Base-by-base conservation (phyloP, 768 basidiomycete species). In the Panaeolus cyanescens region DNA sequence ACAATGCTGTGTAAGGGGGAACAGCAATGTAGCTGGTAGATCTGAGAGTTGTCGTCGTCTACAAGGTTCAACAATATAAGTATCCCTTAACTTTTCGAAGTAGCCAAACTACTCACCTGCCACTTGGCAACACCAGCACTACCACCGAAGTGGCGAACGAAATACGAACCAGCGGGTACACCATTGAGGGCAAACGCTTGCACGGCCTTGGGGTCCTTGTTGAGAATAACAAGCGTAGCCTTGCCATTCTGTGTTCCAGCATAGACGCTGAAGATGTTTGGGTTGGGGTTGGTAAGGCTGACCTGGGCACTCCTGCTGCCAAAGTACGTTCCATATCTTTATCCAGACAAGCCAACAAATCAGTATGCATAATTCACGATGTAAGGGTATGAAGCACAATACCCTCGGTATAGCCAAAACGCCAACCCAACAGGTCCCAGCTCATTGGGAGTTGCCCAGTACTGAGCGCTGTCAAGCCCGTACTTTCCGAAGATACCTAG, bases 391-490 rank as follows among this genome's bases (percentile, higher is more conserved):
- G 25, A 10, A 10, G 22, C 10, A 30, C 10, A 22, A 34, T 65
- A 84, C 82, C 84, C 84, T 72, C 83, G 73, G 72, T 74, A 85
- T 2, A 85, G 73, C 84, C 84, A 85, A 66, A 79, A 85, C 30
- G 83, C 84, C 59, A 85, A 68, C 22, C 82, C 84, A 32, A 81
- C 66, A 20, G 83, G 82, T 4, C 79, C 79, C 33, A 73, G 67
- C 68, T 81, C 78, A 62, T 80, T 78, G 2, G 80, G 79, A 7
- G 76, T 78, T 8, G 71, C 75, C 84, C 84, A 85, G 69, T 85
- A 85, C 0, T 83, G 84, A 25, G 84, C 83, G 32, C 71, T 73
- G 65, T 85, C 84, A 22, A 84, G 67, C 20, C 74, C 71, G 59
- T 83, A 78, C 59, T 73, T 71, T 10, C 84, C 84, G 64, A 80